Base-by-base conservation (phyloP, 176 grass and related monocot species). In the Typha latifolia region DNA sequence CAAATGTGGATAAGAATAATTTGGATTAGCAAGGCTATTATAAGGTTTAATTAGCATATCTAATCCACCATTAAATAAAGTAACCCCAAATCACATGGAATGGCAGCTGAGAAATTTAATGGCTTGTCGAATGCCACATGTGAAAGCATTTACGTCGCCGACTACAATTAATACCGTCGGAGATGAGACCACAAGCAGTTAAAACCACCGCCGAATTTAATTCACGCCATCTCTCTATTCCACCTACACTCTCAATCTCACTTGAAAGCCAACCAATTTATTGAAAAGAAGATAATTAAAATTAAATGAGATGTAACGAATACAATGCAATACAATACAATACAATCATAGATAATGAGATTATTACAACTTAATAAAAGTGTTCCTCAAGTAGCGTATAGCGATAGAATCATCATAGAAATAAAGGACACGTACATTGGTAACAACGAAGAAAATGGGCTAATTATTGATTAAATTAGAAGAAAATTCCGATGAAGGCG, bases 401-500 rank as follows among this genome's bases (percentile, higher is more conserved):
- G 23, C 68, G 68, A n/a, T 21, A 56, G 49, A 15, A 20, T 49
- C 16, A 49, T 81, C 16, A 49, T 81, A 69, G 27, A 43, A 56
- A 34, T 64, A 62, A 74, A 74, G 62, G 64, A 68, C 67, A 72
- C 5, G 59, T 65, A 3, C 12, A 43, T 74, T 20, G 61, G 43
- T 67, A 65, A 81, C 57, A 79, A 79, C 23, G 49, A 47, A 57
- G 12, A 78, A 65, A 64, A 73, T 75, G n/a, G n/a, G 69, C 68
- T 12, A 47, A 24, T 63, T 74, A 62, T 18, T 62, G 12, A 51
- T 49, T 16, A 16, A 20, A 15, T 14, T 80, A 84, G 20, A 88
- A 84, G 20, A 84, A 18, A 62, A 68, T 67, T 4, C 48, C 62
- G 15, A 50, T 49, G 23, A 55, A 64, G 10, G 32, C 21, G 31